Conservation (phyloP, 164 flowering plant species). For the Chimonanthus salicifolius region DNA sequence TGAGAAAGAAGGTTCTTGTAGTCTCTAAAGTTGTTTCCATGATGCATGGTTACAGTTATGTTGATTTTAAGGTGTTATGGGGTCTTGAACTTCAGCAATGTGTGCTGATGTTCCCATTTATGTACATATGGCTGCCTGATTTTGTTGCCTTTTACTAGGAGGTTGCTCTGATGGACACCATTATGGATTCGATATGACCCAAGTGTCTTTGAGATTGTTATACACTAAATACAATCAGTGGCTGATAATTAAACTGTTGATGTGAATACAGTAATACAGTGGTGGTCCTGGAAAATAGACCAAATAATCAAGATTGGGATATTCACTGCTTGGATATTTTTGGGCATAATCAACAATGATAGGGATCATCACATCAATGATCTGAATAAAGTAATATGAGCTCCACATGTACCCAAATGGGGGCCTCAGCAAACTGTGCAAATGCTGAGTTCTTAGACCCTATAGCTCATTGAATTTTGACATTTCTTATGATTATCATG, state of each 20-base stretch:
- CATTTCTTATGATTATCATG: constrained; percentile 6
- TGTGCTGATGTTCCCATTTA: not conserved
- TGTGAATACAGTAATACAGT: too few species aligned
- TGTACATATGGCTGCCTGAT: not conserved
- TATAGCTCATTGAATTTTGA: not conserved
- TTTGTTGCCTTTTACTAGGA: too few species aligned
- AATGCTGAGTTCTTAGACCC: not conserved
- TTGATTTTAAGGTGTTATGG: not conserved
- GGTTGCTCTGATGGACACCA: not conserved
- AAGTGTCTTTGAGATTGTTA: too few species aligned
- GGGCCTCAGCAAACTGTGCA: not conserved
- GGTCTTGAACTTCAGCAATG: not conserved
- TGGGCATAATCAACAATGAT: too few species aligned
- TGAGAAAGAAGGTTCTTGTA: constrained; percentile 37
- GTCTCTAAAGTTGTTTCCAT: not conserved
- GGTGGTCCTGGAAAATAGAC: too few species aligned
- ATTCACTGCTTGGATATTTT: too few species aligned
- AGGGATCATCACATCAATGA: too few species aligned
- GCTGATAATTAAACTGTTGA: too few species aligned
- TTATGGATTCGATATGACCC: not conserved
- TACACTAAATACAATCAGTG: too few species aligned
- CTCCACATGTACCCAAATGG: not conserved
- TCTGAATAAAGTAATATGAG: too few species aligned
- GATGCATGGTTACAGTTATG: not conserved
- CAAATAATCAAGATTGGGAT: too few species aligned